These are phyloP conservation scores for Sutorius eximius DNA, from an alignment of 1,284 basidiomycete species.

Conservation along the genomic window DNA sequence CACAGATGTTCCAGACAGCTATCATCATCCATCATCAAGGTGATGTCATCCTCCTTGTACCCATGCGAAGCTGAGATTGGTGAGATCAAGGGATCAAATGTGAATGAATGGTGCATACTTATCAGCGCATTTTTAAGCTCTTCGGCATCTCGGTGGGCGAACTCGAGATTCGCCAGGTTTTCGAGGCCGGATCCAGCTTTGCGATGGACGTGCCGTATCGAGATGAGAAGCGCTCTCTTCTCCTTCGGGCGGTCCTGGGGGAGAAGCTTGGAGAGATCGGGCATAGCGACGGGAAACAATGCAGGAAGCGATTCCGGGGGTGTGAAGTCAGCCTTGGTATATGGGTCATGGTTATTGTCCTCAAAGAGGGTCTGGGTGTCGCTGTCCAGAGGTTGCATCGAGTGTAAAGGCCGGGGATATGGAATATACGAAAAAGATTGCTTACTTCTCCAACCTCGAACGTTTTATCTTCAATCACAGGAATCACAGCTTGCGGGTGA, in stretches of 20 bases:
- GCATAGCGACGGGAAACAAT: conserved; percentile 1
- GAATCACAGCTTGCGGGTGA: not conserved
- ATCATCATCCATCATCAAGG: conserved; percentile 33
- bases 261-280: not conserved
- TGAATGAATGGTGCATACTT: conserved; percentile 3
- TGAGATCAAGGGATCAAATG: conserved; percentile 5
- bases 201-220: conserved; percentile 13
- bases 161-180: conserved; percentile 14
- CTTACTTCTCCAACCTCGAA: not conserved
- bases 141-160: conserved; percentile 25
- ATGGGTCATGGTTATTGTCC: not conserved
- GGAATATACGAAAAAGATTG: not conserved
- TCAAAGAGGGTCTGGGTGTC: not conserved
- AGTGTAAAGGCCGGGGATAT: not conserved
- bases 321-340: not conserved
- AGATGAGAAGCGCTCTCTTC: conserved; percentile 29
- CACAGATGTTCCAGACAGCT: conserved; percentile 9
- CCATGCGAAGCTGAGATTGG: conserved; percentile 16
- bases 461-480: not conserved
- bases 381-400: too few species aligned
- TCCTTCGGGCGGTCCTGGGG: not conserved
- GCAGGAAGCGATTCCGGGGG: too few species aligned
- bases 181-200: not conserved
- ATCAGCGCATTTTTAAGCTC: conserved; percentile 16
- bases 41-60: conserved; percentile 32